Conservation (phyloP, 2,329 filamentous ascomycete species). For the Ceratocystis colombiana region DNA sequence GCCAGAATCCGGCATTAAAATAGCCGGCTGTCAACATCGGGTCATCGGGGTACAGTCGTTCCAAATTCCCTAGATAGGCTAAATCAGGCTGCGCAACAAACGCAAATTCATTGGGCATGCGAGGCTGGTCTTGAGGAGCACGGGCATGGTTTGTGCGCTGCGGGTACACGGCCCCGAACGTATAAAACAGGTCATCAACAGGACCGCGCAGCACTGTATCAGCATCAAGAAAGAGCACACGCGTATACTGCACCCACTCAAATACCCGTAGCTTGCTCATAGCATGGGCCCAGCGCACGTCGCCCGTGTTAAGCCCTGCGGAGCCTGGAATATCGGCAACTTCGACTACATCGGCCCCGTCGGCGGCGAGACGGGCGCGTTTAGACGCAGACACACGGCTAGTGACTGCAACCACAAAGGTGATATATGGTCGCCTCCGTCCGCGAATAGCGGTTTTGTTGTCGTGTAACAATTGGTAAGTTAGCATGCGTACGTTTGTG, state of each 20-base stretch:
- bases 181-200: conserved; percentile 35
- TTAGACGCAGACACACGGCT: conserved; percentile 31
- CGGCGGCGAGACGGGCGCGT: conserved; percentile 31
- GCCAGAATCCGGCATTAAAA: conserved; percentile 37
- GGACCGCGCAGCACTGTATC: conserved; percentile 34
- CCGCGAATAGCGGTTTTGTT: conserved; percentile 31
- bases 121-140: conserved; percentile 30
- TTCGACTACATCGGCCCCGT: conserved; percentile 35
- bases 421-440: conserved; percentile 28
- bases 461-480: conserved; percentile 36
- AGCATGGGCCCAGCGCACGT: conserved; percentile 36
- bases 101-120: conserved; percentile 32
- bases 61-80: conserved; percentile 29
- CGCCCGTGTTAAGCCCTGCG: conserved; percentile 31
- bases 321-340: conserved; percentile 29
- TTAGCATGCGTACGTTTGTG: conserved; percentile 33
- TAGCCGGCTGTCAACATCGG: conserved; percentile 27
- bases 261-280: conserved; percentile 38
- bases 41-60: conserved; percentile 34
- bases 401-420: conserved; percentile 35
- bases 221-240: conserved; percentile 38
- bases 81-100: conserved; percentile 33
- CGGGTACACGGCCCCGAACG: conserved; percentile 28
- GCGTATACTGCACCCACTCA: conserved; percentile 35
- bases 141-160: conserved; percentile 24